Conservation (phyloP, 1,284 basidiomycete genomes). For the Clitocybe nebularis region DNA sequence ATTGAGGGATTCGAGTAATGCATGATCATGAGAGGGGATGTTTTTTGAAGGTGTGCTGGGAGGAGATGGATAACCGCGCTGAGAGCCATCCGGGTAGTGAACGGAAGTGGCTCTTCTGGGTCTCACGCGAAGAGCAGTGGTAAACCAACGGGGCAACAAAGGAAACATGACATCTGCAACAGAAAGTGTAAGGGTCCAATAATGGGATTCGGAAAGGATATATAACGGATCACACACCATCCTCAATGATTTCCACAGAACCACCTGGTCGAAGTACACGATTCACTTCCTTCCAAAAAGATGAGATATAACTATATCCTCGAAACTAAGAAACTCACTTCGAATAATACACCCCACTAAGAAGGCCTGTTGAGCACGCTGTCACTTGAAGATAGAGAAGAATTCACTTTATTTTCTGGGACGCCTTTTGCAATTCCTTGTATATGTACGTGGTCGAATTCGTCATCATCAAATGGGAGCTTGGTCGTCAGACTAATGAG, state of each 20-base stretch:
- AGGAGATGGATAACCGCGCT: slow-evolving; percentile 30
- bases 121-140: slow-evolving; percentile 49
- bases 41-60: slow-evolving; percentile 28
- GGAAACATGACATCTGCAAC: slow-evolving; percentile 59
- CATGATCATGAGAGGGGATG: slow-evolving; percentile 50
- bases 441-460: slow-evolving; percentile 75
- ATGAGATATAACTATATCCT: slow-evolving; percentile 1
- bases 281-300: slow-evolving; percentile 54
- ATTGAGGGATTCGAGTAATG: slow-evolving; percentile 60
- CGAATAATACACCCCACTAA: slow-evolving; percentile 67
- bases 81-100: slow-evolving; percentile 43
- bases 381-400: slow-evolving; percentile 10
- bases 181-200: not conserved
- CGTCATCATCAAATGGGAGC: slow-evolving; percentile 73
- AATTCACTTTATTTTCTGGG: slow-evolving; percentile 74
- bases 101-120: slow-evolving; percentile 42
- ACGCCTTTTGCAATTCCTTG: slow-evolving; percentile 60
- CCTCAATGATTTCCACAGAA: slow-evolving; percentile 66
- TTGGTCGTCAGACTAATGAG: slow-evolving; percentile 59
- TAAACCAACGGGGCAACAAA: slow-evolving; percentile 61
- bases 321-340: slow-evolving; percentile 37
- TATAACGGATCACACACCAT: slow-evolving; percentile 42
- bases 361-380: not conserved
- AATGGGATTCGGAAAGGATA: slow-evolving; percentile 2
- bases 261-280: slow-evolving; percentile 66